Percentiles rank a stretch among this genome's conserved stretches.
Conservation (phyloP, 306 rosid species). For the Rosa persica region DNA sequence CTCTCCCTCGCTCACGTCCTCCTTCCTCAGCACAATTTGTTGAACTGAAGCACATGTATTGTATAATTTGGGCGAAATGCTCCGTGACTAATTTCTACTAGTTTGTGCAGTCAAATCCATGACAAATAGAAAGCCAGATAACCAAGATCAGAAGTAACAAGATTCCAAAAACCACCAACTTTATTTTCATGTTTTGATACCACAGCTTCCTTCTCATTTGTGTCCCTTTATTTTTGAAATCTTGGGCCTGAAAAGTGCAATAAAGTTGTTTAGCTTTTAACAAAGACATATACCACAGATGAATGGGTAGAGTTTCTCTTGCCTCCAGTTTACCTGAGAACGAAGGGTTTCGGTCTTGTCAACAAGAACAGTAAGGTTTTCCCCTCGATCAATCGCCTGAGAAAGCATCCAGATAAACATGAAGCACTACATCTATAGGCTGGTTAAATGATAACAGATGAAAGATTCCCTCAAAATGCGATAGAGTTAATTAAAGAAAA, state of each 20-base stretch:
- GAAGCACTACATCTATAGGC: not conserved
- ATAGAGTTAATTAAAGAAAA: not conserved
- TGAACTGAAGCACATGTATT: constrained; percentile 11
- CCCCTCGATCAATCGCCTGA: constrained; percentile 86
- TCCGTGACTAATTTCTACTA: constrained; percentile 33
- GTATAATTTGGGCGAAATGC: constrained; percentile 23
- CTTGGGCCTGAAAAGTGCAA: constrained; percentile 67
- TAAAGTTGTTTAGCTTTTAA: constrained; percentile 23
- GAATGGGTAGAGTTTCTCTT: constrained; percentile 15
- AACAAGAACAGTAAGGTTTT: constrained; percentile 65
- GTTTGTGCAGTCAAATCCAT: constrained; percentile 83
- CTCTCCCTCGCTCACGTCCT: constrained; percentile 18
- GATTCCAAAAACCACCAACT: constrained; percentile 76
- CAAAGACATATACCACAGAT: not conserved
- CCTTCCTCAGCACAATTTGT: constrained; percentile 22
- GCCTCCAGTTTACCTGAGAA: constrained; percentile 54
- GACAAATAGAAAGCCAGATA: constrained; percentile 90
- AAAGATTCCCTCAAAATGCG: not conserved
- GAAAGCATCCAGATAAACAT: constrained; percentile 22
- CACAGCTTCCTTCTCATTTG: constrained; percentile 83
- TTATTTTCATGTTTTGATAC: constrained; percentile 97
- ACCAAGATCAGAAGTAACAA: constrained; percentile 62
- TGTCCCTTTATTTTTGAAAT: constrained; percentile 63
- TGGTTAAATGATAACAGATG: not conserved
- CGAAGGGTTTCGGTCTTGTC: constrained; percentile 76